Base-by-base conservation (phyloP, 176 grass and related monocot species). In the Ensete glaucum region DNA sequence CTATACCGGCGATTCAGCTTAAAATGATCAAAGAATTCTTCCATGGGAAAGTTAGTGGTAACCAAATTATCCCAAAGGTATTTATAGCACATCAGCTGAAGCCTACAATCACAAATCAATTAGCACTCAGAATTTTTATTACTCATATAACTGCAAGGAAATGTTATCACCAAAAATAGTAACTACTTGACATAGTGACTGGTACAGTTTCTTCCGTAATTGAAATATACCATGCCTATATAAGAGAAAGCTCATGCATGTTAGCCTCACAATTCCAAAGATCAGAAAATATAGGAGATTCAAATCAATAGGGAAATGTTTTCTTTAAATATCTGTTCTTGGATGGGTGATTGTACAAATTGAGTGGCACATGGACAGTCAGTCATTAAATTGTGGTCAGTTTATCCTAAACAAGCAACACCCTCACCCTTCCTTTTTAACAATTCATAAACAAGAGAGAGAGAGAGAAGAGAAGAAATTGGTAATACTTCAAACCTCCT, bases 61-160 rank as follows among this genome's bases (percentile, higher is more conserved):
- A 85, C 88, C 72, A 81, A 91, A 73, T 81, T 90, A 72, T 96
- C 90, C 90, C 88, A 91, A 23, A 98, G 71, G 69, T 89, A 91
- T 68, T 98, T 98, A 67, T 93, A 98, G 83, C 90, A 98, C 94
- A 98, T 98, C 73, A 98, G 59, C 82, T 98, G 94, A 69, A 98
- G 84, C 78, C 94, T 98, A 73, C 34, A 73, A 78, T 64, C 83
- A 74, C 8, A 21, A 85, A 24, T 52, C 57, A 66, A 77, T 13
- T 65, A 54, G 6, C 22, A 17, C 34, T 43, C 12, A 66, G 26
- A 65, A 52, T 27, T 59, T 17, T 9, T 4, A n/a, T 48, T 79
- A 67, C 53, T 67, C 25, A 19, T 55, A 43, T 43, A 43, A 43
- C 34, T 43, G 9, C 16, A 23, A 62, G 20, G 7, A 62, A 50